Conservation (phyloP, 2,329 filamentous ascomycete species). For the Alternaria tenuissima region DNA sequence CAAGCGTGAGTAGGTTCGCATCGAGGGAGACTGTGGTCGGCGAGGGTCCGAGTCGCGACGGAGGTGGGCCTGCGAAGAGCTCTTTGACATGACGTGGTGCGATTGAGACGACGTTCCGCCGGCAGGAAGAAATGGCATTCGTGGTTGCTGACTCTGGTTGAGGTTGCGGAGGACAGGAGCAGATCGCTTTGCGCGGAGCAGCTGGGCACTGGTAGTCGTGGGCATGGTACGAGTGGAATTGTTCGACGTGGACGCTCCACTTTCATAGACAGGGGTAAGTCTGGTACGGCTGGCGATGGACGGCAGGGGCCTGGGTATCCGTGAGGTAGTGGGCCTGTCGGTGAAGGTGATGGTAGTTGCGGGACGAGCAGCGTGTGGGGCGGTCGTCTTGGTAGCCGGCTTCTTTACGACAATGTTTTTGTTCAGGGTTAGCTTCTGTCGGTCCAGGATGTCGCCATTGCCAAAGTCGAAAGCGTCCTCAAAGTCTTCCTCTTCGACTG, state of each 20-base stretch:
- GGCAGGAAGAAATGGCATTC: slow-evolving; percentile 80
- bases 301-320: slow-evolving; percentile 77
- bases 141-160: slow-evolving; percentile 64
- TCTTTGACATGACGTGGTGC: slow-evolving; percentile 79
- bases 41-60: slow-evolving; percentile 82
- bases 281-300: slow-evolving; percentile 61
- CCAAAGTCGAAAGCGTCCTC: slow-evolving; percentile 87
- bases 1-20: slow-evolving; percentile 58
- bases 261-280: slow-evolving; percentile 93
- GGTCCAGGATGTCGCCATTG: slow-evolving; percentile 80
- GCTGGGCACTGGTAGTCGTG: slow-evolving; percentile 62
- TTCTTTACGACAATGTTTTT: slow-evolving; percentile 91
- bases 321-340: slow-evolving; percentile 72
- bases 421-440: slow-evolving; percentile 82
- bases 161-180: slow-evolving; percentile 64
- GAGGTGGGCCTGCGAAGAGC: slow-evolving; percentile 72
- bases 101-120: slow-evolving; percentile 77
- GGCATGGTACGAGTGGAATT: slow-evolving; percentile 62
- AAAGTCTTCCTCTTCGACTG: slow-evolving; percentile 73
- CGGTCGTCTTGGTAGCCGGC: slow-evolving; percentile 60
- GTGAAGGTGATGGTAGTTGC: slow-evolving; percentile 91
- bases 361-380: slow-evolving; percentile 74
- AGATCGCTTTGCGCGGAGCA: slow-evolving; percentile 68
- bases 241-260: slow-evolving; percentile 73
- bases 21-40: slow-evolving; percentile 56